These are phyloP conservation scores for Silybum marianum DNA, from an alignment of 129 eudicot genomes.

Conservation along the genomic window DNA sequence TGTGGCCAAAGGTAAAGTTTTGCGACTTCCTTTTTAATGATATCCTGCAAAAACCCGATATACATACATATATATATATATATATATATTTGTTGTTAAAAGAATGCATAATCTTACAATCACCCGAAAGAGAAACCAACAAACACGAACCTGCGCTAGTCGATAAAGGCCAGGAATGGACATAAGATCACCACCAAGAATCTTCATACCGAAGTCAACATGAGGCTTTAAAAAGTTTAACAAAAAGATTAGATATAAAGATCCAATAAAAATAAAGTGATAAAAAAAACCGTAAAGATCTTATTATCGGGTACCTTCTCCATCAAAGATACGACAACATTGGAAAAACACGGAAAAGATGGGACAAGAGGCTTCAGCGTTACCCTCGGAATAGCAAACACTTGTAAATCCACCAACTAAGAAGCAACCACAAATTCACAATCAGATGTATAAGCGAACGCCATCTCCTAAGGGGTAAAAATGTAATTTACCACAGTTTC, in stretches of 20 bases:
- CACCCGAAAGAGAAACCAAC: neutral
- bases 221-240: constrained; percentile 56
- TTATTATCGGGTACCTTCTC: constrained; percentile 58
- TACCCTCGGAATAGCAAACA: constrained; percentile 65
- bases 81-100: neutral
- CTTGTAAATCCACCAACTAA: constrained; percentile 89
- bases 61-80: neutral
- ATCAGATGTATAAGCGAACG: constrained; percentile 6
- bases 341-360: constrained; percentile 77
- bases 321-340: constrained; percentile 66
- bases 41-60: constrained; percentile 49
- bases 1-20: constrained; percentile 89
- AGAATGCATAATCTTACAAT: neutral
- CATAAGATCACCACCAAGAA: constrained; percentile 86
- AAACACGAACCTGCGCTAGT: constrained; percentile 60
- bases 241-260: constrained; percentile 3
- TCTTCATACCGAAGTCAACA: constrained; percentile 80
- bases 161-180: constrained; percentile 86
- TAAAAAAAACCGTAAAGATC: neutral
- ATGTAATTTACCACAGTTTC: constrained; percentile 10
- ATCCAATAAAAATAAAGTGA: neutral
- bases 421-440: constrained; percentile 14
- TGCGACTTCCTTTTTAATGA: constrained; percentile 64
- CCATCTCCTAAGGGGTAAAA: constrained; percentile 4
- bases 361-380: constrained; percentile 84